Evolutionary conservation across 1,139 yeast species (phyloP), one percentile per base, ranked within the genome.

Genomic region (Spathaspora jeffriesii): DNA sequence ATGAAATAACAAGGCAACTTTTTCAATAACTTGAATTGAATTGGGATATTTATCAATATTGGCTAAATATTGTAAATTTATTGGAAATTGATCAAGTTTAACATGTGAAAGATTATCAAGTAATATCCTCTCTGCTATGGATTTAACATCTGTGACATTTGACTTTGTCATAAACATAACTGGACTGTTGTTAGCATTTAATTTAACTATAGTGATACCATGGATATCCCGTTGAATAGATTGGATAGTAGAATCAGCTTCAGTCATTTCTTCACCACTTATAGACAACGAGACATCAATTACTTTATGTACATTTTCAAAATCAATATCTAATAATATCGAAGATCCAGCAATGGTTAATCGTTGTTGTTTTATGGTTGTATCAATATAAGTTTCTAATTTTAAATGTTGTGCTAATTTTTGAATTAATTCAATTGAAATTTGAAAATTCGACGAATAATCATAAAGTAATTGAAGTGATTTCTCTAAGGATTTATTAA

Each of bases 341-440:
- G 70, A 60, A 2, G 76, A 66, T 4, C 79, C 79, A 1, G 79
- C 79, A 36, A 75, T 73, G 9, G 78, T 67, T 44, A 75, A 60
- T 47, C 78, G 58, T 46, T 65, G 62, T 17, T 60, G 53, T 40
- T 55, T 58, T 23, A 55, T 57, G 6, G 72, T 56, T 17, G 64
- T 64, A 53, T 75, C 80, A 44, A 73, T 63, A 50, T 72, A 75
- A 2, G 79, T 75, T 50, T 75, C 79, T 8, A 75, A 58, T 48
- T 65, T 68, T 51, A 74, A 63, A 47, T 67, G 73, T 48, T 71
- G 76, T 2, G 79, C 76, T 43, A 75, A 61, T 44, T 67, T 65
- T 51, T 70, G 77, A 27, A 73, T 63, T 44, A 72, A 53, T 41
- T 72, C 78, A 18, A 74, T 63, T n/a, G 76, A 68, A 1, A 69